phyloP scores from a whole-genome alignment of 345 rosid species.

The Eucalyptus urophylla region DNA sequence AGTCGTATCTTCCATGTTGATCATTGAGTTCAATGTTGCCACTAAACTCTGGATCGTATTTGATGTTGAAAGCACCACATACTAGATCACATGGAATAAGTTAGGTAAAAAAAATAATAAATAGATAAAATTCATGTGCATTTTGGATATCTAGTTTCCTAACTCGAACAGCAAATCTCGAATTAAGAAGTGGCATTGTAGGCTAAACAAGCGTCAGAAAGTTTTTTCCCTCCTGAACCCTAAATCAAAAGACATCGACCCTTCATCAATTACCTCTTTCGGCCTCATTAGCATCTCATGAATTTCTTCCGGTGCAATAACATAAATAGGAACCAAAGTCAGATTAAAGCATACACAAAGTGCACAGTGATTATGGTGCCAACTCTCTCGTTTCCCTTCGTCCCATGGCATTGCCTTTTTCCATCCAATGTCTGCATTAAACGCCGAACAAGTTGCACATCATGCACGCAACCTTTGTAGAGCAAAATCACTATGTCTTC shows the following conservation, averaged over 20 bases:
- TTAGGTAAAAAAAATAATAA: not conserved
- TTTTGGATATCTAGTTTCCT: not conserved
- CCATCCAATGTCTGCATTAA: not conserved
- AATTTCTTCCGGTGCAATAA: not conserved
- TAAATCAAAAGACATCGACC: not conserved
- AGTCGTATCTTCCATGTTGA: not conserved
- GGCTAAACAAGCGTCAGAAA: not conserved
- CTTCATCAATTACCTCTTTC: not conserved
- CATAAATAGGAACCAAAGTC: not conserved
- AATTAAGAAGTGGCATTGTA: not conserved
- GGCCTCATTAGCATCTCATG: not conserved
- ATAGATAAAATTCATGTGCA: not conserved
- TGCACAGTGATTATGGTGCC: not conserved
- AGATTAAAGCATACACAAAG: not conserved
- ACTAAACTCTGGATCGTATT: too few species aligned
- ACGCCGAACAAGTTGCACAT: not conserved
- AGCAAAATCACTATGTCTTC: not conserved
- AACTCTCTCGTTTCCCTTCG: not conserved
- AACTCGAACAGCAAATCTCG: not conserved
- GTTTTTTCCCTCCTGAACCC: not conserved
- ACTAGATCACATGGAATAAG: not conserved
- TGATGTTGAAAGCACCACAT: not conserved
- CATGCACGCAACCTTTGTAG: not conserved
- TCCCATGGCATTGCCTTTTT: not conserved
- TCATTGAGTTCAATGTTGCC: not conserved